Evolutionary conservation across 2,329 filamentous ascomycete genomes (phyloP), one percentile per base, ranked within the genome.

Genomic region (Ceratocystis cubensis): DNA sequence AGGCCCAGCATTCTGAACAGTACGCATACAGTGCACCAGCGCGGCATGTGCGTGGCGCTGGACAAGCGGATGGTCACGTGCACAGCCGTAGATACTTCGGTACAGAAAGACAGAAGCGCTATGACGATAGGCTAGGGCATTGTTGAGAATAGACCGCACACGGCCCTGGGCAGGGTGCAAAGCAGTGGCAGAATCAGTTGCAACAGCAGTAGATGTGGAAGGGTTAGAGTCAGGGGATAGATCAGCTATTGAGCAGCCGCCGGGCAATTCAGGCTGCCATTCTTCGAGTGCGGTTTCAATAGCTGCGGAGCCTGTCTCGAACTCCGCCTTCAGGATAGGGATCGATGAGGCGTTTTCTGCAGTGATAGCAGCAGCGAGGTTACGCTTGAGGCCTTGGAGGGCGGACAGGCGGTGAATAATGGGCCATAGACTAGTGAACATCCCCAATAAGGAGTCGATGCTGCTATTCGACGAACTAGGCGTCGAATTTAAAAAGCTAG

Each of bases 381-480:
- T 79, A 15, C 74, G 76, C 70, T 84, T 84, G 15, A 84, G 75
- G 1, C 78, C 77, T 0, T 79, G 74, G 0, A 86, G 77, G 67
- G 79, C 81, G 0, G 83, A 84, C 1, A 86, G 77, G 8, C 81
- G 80, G 70, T 86, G 82, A 68, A 86, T 83, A 20, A 85, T 80
- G 10, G 84, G 84, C 84, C 84, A 86, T 0, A 86, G 74, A 2
- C 83, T 83, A 1, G 82, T 84, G 1, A 83, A 81, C 75, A 86
- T 81, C 25, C 84, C 84, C 1, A 86, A 79, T 1, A 86, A 75
- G 2, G 81, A 82, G 70, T 85, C 82, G 30, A 85, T 81, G 48
- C 53, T 57, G 3, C 22, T 80, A 80, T 67, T 76, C 78, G 5
- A 81, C 1, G 80, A 82, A 2, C 74, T 79, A 10, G 74, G 74